phyloP scores from a whole-genome alignment of 2,329 filamentous ascomycete genomes.

The Xylariaceae sp. region DNA sequence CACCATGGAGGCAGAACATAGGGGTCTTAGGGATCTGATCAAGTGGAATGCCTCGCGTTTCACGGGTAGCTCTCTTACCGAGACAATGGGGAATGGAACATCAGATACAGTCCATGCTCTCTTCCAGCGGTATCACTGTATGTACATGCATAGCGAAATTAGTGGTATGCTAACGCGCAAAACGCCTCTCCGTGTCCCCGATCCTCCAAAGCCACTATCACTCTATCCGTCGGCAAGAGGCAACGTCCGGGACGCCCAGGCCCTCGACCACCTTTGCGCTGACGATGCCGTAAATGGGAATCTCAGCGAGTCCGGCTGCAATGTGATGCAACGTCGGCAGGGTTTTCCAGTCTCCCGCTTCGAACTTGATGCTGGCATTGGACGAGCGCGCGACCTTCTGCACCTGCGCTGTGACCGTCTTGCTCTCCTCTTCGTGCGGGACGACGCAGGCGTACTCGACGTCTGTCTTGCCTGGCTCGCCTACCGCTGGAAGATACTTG shows the following conservation, averaged over 20 bases:
- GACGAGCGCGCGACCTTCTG: constrained; percentile 32
- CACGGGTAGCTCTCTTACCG: too few species aligned
- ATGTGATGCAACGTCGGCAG: constrained; percentile 60
- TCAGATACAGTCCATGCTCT: too few species aligned
- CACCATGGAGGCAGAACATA: too few species aligned
- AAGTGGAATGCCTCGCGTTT: too few species aligned
- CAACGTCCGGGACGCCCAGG: constrained; percentile 45
- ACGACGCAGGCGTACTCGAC: constrained; percentile 46
- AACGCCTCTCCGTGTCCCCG: background rate
- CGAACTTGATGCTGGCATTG: constrained; percentile 42
- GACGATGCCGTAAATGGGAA: constrained; percentile 54
- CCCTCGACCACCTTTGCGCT: constrained; percentile 53
- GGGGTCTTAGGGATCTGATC: too few species aligned
- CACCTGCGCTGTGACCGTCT: constrained; percentile 24
- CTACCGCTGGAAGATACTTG: constrained; percentile 53
- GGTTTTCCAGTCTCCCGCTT: constrained; percentile 45
- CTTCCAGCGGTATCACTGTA: too few species aligned
- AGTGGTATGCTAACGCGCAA: too few species aligned
- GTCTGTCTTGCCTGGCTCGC: constrained; percentile 46
- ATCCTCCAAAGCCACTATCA: too few species aligned
- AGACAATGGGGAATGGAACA: too few species aligned
- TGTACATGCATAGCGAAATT: too few species aligned
- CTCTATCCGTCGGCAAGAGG: constrained; percentile 16
- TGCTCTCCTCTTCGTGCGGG: constrained; percentile 29
- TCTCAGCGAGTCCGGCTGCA: constrained; percentile 43